These are phyloP conservation scores for Chiua sp. DNA, from an alignment of 1,284 basidiomycete species.

Conservation along the genomic window DNA sequence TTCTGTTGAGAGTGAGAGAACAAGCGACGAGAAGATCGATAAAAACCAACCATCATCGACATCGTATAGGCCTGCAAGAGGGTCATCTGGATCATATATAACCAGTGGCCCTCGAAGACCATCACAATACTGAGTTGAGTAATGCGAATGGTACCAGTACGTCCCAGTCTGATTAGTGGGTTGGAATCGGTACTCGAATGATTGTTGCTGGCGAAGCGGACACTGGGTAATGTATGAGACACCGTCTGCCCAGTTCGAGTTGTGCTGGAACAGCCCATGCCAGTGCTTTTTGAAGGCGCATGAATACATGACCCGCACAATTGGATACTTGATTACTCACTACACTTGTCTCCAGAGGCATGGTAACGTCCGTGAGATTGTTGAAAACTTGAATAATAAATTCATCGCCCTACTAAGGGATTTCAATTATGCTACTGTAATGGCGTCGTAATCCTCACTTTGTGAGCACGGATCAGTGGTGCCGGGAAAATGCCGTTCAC, in stretches of 20 bases:
- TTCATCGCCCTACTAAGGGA: conserved; percentile 12
- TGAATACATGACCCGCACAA: neutral
- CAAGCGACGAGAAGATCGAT: neutral
- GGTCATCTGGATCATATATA: conserved; percentile 44
- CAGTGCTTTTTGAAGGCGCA: conserved; percentile 33
- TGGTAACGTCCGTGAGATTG: conserved; percentile 34
- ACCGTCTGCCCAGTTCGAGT: conserved; percentile 38
- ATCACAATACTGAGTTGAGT: neutral
- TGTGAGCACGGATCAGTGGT: conserved; percentile 29
- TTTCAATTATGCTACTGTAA: neutral
- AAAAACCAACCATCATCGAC: conserved; percentile 39
- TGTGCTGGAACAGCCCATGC: conserved; percentile 32
- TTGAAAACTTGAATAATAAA: conserved; percentile 36
- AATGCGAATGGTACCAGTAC: neutral
- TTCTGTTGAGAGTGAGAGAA: conserved; percentile 16
- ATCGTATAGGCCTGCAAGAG: conserved; percentile 40
- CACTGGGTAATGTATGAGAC: conserved; percentile 40
- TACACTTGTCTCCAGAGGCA: conserved; percentile 39
- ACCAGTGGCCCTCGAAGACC: conserved; percentile 47
- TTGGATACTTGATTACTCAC: conserved; percentile 19
- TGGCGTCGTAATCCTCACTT: conserved; percentile 12
- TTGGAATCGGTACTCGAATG: conserved; percentile 28
- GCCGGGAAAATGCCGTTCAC: conserved; percentile 30
- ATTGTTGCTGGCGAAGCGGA: conserved; percentile 11
- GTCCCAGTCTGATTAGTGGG: conserved; percentile 17